Evolutionary conservation across 257 asterid species (phyloP), one percentile per base, ranked within the genome.

Genomic region (Gentiana macrophylla): DNA sequence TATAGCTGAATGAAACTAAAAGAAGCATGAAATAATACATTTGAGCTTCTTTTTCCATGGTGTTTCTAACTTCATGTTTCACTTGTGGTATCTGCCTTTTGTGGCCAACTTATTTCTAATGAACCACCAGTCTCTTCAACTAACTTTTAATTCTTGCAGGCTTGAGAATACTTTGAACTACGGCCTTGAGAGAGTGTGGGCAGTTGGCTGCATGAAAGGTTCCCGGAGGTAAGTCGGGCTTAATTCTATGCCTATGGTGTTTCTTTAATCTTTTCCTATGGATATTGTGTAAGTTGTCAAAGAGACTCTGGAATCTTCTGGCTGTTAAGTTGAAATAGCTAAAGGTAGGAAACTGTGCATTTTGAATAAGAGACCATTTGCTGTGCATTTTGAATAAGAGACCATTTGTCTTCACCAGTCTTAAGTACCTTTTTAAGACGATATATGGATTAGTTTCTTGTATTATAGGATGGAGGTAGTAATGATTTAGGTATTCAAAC

Each of bases 151-250:
- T 13, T 62, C 8, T 69, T 63, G 70, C 93, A 90, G 98, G 69
- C 93, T 84, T 54, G 98, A 86, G 67, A 82, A 86, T 72, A 90
- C 98, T 3, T 67, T 90, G 78, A 84, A 90, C 72, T 90, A 90
- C 80, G 94, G 94, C 37, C 89, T 86, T 74, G 96, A 90, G 78
- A 80, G 98, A 74, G 98, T 90, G 71, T 90, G 98, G 98, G 84
- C 98, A 3, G 62, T 86, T 67, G 89, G 96, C 56, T 86, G 73
- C 89, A 77, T 84, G 67, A 86, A 74, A 80, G 84, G 96, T 67
- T 90, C 98, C 41, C 75, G 98, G 58, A 66, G 96, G 97, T 86
- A 73, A 72, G 84, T 57, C 53, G 37, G 41, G 60, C 57, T 62
- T 56, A 34, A 32, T 69, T 36, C 50, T 44, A 37, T 52, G 46